Conservation (phyloP, 164 flowering plant species). For the Vitis rupestris region DNA sequence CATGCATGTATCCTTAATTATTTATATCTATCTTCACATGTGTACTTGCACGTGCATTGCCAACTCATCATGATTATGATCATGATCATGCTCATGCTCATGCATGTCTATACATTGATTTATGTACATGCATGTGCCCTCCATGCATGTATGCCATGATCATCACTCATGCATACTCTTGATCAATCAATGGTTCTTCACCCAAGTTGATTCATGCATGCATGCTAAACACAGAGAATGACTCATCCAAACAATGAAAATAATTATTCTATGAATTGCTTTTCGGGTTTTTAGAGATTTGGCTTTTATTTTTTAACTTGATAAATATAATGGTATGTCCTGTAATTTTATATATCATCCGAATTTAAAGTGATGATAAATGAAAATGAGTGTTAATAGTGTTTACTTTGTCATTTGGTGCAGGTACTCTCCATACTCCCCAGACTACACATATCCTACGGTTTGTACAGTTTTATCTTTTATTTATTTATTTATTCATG, state of each 20-base stretch:
- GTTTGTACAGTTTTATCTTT: constrained; percentile 36
- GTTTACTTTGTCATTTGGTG: constrained; percentile 8
- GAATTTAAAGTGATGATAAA: too few species aligned
- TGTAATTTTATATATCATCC: too few species aligned
- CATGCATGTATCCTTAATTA: constrained; percentile 5
- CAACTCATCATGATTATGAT: constrained; percentile 18
- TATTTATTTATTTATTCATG: neutral
- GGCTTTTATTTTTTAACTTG: too few species aligned
- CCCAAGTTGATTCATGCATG: too few species aligned
- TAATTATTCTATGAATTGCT: too few species aligned
- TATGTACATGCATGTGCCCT: neutral
- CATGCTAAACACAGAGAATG: too few species aligned
- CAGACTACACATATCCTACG: constrained; percentile 77
- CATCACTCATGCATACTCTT: too few species aligned
- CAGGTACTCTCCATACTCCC: constrained; percentile 78
- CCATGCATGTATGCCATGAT: neutral
- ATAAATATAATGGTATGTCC: too few species aligned
- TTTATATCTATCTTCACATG: constrained; percentile 3
- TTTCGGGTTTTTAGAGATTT: too few species aligned
- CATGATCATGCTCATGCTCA: constrained; percentile 18
- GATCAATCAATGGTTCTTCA: too few species aligned
- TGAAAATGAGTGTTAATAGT: neutral
- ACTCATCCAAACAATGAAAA: too few species aligned
- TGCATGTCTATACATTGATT: neutral
- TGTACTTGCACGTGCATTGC: constrained; percentile 31